Evolutionary conservation across 2,329 filamentous ascomycete species (phyloP).

Genomic region (Diplodia mutila): DNA sequence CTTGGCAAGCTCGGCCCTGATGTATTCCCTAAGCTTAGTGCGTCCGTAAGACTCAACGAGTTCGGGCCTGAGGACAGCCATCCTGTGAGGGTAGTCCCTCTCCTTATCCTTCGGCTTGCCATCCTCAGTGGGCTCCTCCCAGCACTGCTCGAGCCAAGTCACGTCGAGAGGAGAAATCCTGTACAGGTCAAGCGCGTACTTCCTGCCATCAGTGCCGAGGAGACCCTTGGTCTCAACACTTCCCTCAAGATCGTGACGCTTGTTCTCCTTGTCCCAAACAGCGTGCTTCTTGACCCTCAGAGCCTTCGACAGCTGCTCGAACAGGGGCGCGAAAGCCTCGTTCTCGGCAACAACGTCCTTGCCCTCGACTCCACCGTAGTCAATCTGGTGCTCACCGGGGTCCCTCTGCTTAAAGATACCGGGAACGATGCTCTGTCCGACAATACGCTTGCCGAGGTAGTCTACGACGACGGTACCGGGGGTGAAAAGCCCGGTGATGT

Average conservation of each 20-base stretch:
- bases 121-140: conserved; percentile 47
- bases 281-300: conserved; percentile 91
- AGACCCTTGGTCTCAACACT: conserved; percentile 98
- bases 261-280: conserved; percentile 96
- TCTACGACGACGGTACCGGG: conserved; percentile 96
- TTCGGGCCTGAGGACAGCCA: conserved; percentile 91
- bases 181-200: conserved; percentile 97
- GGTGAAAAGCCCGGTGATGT: conserved; percentile 92
- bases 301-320: conserved; percentile 87
- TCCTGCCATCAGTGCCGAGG: conserved; percentile 93
- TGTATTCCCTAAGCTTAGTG: conserved; percentile 84
- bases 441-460: conserved; percentile 94
- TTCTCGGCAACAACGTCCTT: conserved; percentile 94
- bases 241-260: conserved; percentile 87
- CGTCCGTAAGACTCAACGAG: conserved; percentile 85
- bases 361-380: conserved; percentile 96
- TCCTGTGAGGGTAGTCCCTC: conserved; percentile 83
- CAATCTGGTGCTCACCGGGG: conserved; percentile 96
- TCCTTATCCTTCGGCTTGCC: conserved; percentile 54
- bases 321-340: conserved; percentile 79
- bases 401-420: conserved; percentile 99
- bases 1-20: conserved; percentile 71
- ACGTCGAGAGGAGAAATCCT: conserved; percentile 91
- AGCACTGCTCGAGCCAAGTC: conserved; percentile 81
- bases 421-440: conserved; percentile 96